Base-by-base conservation (phyloP, 2,329 filamentous ascomycete species). In the Blastomyces gilchristii region DNA sequence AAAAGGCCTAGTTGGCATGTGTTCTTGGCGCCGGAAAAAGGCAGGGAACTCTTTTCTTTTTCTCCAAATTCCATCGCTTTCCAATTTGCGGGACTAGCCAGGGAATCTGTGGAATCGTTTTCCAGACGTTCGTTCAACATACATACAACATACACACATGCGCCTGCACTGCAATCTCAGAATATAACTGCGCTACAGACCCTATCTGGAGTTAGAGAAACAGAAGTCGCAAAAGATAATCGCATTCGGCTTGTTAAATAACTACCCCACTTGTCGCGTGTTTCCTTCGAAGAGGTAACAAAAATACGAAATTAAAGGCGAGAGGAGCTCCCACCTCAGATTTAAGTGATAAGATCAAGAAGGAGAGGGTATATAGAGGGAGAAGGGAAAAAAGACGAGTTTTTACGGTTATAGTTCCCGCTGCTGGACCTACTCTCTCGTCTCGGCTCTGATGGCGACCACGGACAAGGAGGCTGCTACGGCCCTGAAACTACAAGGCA, bases 401-500 rank as follows among this genome's bases (percentile, higher is more conserved):
- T 22, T 22, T 22, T 22, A 41, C 18, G n/a, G 54, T 41, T 41
- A 14, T 22, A 41, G 2, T 25, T 41, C 22, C 14, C 18, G 7
- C 18, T 18, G 16, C 31, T 22, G 28, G 31, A 34, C 28, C 18
- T n/a, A 54, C 37, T 16, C 22, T 22, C 34, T 8, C 18, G 14
- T 37, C 52, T 18, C 18, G 22, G 22, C 31, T 57, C 43, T 49
- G 59, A 79, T 78, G 76, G 75, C 76, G 67, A 74, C 76, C 61
- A 65, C 76, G 61, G 76, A 78, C 61, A 68, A 73, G 70, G 86
- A 89, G 74, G 85, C 89, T 75, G 93, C 93, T 61, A 83, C 86
- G 69, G 88, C 87, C 73, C 81, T 96, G 70, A 99, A 99, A 81
- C 88, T 95, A 76, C 84, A 95, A 77, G 94, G 94, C 74, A 99